phyloP scores from a whole-genome alignment of 2,329 filamentous ascomycete species.

The Fusarium palustre region DNA sequence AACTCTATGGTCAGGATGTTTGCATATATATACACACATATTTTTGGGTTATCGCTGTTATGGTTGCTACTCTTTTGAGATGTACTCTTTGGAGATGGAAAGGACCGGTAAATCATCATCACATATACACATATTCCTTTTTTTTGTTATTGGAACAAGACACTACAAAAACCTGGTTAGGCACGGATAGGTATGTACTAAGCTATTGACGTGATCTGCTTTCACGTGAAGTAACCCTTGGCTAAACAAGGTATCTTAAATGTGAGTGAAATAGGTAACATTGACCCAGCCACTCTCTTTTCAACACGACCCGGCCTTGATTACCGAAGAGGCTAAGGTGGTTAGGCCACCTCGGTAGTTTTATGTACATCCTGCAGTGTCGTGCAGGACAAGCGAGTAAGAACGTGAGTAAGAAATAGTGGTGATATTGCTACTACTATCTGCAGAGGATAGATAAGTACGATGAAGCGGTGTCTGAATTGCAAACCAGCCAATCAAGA shows the following conservation, averaged over 20 bases:
- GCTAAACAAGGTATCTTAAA: background rate
- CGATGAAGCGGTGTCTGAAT: background rate
- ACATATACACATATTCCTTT: background rate
- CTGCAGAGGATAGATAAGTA: background rate
- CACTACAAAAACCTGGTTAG: background rate
- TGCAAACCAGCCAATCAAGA: background rate
- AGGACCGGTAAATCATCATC: no score
- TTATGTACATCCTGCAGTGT: slow-evolving; percentile 27
- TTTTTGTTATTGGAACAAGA: slow-evolving; percentile 6
- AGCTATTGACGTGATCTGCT: slow-evolving; percentile 10
- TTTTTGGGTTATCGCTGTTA: no score
- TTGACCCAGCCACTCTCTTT: slow-evolving; percentile 40
- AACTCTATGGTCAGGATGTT: slow-evolving; percentile 24
- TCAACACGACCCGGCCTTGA: slow-evolving; percentile 29
- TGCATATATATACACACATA: slow-evolving; percentile 24
- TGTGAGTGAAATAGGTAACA: slow-evolving; percentile 3
- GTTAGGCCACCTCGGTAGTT: slow-evolving; percentile 34
- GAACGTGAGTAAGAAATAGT: background rate
- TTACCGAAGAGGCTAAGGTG: slow-evolving; percentile 37
- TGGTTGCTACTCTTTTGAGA: no score
- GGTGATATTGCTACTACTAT: background rate
- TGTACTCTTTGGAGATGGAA: no score
- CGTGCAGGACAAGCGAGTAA: slow-evolving; percentile 20
- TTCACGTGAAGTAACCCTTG: slow-evolving; percentile 40
- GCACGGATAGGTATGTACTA: background rate